These are phyloP conservation scores for Scenedesmus sp. DNA, from an alignment of 163 green algal species.

Conservation along the genomic window DNA sequence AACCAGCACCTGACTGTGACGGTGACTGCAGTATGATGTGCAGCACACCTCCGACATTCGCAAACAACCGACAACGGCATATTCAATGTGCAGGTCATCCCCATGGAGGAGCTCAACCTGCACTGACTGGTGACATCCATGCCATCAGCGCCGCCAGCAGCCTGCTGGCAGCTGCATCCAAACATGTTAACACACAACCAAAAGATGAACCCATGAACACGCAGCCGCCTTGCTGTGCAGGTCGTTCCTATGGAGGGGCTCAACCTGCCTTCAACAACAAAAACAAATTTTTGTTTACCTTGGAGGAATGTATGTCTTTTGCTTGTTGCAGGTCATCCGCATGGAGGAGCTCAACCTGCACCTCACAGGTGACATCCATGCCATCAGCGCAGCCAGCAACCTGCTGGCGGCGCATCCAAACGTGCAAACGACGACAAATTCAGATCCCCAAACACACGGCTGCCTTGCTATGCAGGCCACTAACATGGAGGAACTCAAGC, in stretches of 20 bases:
- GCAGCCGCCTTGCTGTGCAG: too few relatives aligned
- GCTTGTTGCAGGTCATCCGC: slow-evolving; percentile 84
- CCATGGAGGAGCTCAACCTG: slow-evolving; percentile 98
- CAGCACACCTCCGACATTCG: too few relatives aligned
- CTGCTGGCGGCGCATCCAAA: slow-evolving; percentile 85
- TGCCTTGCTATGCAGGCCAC: too few relatives aligned
- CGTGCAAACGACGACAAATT: too few relatives aligned
- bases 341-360: slow-evolving; percentile 99
- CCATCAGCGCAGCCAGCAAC: slow-evolving; percentile 98
- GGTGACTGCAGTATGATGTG: too few relatives aligned
- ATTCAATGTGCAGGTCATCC: slow-evolving; percentile 95
- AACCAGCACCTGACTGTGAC: slow-evolving; percentile 94
- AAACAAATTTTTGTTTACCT: background rate
- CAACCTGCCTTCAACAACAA: too few relatives aligned
- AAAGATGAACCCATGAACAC: too few relatives aligned
- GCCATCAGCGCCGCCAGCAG: slow-evolving; percentile 98
- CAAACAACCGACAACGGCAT: slow-evolving; percentile 72
- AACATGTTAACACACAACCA: too few relatives aligned
- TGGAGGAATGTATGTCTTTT: background rate
- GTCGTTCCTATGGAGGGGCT: too few relatives aligned
- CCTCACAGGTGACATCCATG: slow-evolving; percentile 98
- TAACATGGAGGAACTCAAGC: too few relatives aligned
- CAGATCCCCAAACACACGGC: too few relatives aligned
- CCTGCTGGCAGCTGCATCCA: slow-evolving; percentile 86
- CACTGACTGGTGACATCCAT: slow-evolving; percentile 99